These are phyloP conservation scores for Thraustotheca clavata DNA, from an alignment of 352 stramenopile species.

Conservation along the genomic window DNA sequence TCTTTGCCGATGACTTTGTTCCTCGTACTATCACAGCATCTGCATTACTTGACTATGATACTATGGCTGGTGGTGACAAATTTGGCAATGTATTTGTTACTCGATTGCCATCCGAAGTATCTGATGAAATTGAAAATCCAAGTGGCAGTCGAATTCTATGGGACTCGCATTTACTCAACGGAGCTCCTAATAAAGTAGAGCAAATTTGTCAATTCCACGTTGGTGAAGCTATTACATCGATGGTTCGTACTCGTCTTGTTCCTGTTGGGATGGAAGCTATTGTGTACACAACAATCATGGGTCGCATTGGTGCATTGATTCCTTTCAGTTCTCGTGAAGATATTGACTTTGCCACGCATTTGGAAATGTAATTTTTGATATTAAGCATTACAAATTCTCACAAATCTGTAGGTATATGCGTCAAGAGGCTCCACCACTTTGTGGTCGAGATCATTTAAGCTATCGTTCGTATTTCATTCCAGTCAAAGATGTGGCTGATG, in stretches of 20 bases:
- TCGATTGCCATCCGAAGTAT: conserved; percentile 86
- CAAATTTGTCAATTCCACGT: conserved; percentile 93
- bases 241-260: conserved; percentile 93
- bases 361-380: conserved; percentile 91
- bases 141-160: conserved; percentile 95
- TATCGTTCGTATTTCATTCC: conserved; percentile 98
- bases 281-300: conserved; percentile 96
- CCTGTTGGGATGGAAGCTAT: conserved; percentile 94
- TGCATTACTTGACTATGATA: conserved; percentile 97
- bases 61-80: conserved; percentile 96
- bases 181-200: conserved; percentile 96
- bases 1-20: conserved; percentile 95
- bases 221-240: conserved; percentile 96
- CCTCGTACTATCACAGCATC: conserved; percentile 76
- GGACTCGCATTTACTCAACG: conserved; percentile 89
- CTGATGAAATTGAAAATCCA: conserved; percentile 95
- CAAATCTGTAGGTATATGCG: conserved; percentile 52
- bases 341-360: conserved; percentile 97
- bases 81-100: conserved; percentile 98
- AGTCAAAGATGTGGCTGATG: conserved; percentile 98
- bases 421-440: conserved; percentile 86
- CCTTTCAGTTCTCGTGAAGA: conserved; percentile 96
- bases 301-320: conserved; percentile 93
- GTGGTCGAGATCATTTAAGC: conserved; percentile 93
- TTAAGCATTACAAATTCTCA: conserved; percentile 20